A percentile compares a stretch with the other conserved stretches of the same genome.
These are phyloP conservation scores for Lentinula guzmanii DNA, from an alignment of 768 basidiomycete genomes.

Conservation along the genomic window DNA sequence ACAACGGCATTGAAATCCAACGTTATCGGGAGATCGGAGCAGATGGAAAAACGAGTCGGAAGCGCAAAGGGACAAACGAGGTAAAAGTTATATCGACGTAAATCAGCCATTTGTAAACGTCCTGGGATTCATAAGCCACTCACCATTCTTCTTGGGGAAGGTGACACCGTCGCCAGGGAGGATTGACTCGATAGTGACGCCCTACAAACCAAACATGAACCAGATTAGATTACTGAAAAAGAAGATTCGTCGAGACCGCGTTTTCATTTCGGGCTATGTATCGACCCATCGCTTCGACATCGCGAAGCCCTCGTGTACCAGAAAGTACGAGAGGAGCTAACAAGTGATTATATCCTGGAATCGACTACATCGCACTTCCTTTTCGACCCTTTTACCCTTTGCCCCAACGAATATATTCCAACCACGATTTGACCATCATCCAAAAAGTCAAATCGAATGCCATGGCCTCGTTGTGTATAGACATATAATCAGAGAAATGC, in stretches of 20 bases:
- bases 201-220: conserved; percentile 32
- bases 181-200: conserved; percentile 60
- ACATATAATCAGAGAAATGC: background rate
- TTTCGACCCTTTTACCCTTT: background rate
- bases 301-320: background rate
- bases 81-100: background rate
- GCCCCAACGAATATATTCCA: background rate
- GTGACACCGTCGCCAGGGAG: conserved; percentile 52
- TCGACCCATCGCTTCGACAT: background rate
- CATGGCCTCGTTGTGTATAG: background rate
- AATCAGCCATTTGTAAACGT: too few species aligned
- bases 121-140: conserved; percentile 19
- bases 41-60: background rate
- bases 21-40: background rate
- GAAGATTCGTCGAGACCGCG: too few species aligned
- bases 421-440: background rate
- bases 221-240: background rate
- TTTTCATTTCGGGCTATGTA: background rate
- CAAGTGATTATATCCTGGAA: background rate
- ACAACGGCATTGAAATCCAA: background rate
- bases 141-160: conserved; percentile 71
- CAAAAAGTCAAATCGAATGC: background rate
- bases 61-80: background rate
- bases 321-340: background rate
- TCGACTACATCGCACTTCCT: background rate